Evolutionary conservation across 768 basidiomycete species (phyloP).

Genomic region (Hericium coralloides): DNA sequence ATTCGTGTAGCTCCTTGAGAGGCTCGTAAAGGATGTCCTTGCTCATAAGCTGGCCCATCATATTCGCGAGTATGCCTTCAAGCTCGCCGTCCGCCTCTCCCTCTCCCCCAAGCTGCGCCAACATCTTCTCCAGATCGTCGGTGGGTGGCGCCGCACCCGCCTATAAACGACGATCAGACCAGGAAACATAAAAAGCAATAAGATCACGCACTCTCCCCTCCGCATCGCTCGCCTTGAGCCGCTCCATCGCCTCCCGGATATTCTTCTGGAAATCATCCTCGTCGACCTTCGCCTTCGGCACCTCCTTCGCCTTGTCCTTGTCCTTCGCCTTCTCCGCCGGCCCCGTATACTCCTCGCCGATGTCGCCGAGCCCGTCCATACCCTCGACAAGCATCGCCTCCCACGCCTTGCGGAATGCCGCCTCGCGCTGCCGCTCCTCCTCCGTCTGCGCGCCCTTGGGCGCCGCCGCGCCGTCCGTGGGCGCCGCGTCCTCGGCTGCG

Average conservation of each 20-base stretch:
- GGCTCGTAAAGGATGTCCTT: constrained; percentile 85
- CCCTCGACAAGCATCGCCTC: constrained; percentile 62
- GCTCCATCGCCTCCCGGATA: constrained; percentile 66
- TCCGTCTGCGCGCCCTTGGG: constrained; percentile 12
- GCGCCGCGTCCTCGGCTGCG: constrained; percentile 14
- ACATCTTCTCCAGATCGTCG: constrained; percentile 40
- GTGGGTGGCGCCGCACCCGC: constrained; percentile 24
- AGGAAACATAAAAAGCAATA: neutral
- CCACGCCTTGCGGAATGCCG: constrained; percentile 51
- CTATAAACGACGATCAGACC: constrained; percentile 7
- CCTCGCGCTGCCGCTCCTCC: constrained; percentile 26
- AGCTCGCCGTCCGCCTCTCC: constrained; percentile 34
- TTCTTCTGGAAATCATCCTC: constrained; percentile 53
- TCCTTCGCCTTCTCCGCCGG: constrained; percentile 13
- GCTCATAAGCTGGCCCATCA: constrained; percentile 77
- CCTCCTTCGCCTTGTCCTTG: constrained; percentile 11
- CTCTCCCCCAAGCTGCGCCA: constrained; percentile 35
- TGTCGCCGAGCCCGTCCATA: constrained; percentile 32
- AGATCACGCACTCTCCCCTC: constrained; percentile 32
- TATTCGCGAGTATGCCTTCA: constrained; percentile 61
- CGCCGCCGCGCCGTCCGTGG: neutral
- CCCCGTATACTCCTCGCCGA: constrained; percentile 1
- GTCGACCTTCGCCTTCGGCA: constrained; percentile 3
- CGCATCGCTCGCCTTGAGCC: constrained; percentile 61
- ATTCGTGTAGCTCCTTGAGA: constrained; percentile 66